Evolutionary conservation across 306 rosid species (phyloP).

Genomic region (Citrullus amarus): DNA sequence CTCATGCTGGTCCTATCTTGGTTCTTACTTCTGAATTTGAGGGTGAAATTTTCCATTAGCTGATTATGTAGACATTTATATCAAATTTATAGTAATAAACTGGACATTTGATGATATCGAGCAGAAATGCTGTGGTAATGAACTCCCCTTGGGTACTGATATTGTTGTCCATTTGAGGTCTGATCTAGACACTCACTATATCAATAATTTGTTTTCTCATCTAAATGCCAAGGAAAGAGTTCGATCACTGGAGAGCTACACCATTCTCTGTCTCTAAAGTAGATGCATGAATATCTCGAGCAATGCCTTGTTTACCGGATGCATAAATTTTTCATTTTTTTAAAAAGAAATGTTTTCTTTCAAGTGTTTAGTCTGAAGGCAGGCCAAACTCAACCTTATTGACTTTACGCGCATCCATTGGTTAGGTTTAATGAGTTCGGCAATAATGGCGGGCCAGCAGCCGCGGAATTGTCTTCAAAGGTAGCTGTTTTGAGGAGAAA

Average conservation of each 20-base stretch:
- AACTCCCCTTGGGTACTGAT: not conserved
- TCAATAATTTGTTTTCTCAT: not conserved
- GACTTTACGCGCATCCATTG: slow-evolving; percentile 5
- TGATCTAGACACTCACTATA: too few relatives aligned
- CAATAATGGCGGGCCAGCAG: slow-evolving; percentile 58
- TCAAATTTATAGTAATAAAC: not conserved
- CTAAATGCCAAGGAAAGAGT: not conserved
- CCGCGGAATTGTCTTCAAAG: slow-evolving; percentile 59
- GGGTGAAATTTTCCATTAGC: not conserved
- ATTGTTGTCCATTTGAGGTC: not conserved
- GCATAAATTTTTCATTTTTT: not conserved
- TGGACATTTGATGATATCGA: not conserved
- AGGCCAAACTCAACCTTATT: not conserved
- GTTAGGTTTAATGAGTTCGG: slow-evolving; percentile 75
- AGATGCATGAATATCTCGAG: not conserved
- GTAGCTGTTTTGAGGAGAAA: slow-evolving; percentile 29
- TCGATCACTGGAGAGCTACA: not conserved
- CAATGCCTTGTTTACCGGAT: not conserved
- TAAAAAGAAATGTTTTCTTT: too few relatives aligned
- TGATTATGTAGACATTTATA: not conserved
- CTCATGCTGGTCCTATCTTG: not conserved
- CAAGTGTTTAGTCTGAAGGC: not conserved
- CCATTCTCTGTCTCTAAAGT: not conserved
- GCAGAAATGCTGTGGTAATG: not conserved
- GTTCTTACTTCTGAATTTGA: not conserved